Evolutionary conservation across 164 flowering plant genomes (phyloP).

Genomic region (Stephania japonica): DNA sequence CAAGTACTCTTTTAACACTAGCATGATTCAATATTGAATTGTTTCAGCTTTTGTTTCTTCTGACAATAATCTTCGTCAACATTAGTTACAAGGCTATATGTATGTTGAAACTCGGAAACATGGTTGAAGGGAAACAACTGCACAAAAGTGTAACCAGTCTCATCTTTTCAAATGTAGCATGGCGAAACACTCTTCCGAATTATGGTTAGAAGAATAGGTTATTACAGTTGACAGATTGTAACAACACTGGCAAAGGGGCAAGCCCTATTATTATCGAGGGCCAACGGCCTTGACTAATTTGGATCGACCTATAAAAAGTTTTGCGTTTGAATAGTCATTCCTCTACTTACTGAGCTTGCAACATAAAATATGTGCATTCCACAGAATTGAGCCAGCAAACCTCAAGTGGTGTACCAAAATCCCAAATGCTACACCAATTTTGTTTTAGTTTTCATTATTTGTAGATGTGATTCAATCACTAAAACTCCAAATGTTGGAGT

Average conservation of each 20-base stretch:
- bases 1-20: not conserved
- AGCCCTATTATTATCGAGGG: too few relatives aligned
- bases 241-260: too few relatives aligned
- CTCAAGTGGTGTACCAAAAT: not conserved
- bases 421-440: not conserved
- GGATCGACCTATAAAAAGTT: too few relatives aligned
- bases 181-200: too few relatives aligned
- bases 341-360: not conserved
- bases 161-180: too few relatives aligned
- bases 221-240: too few relatives aligned
- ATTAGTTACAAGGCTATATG: not conserved
- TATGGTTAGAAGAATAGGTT: too few relatives aligned
- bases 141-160: too few relatives aligned
- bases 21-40: not conserved
- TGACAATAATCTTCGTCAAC: not conserved
- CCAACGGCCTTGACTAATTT: too few relatives aligned
- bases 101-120: too few relatives aligned
- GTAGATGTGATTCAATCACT: not conserved
- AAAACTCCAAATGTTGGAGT: not conserved
- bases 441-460: not conserved
- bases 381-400: not conserved
- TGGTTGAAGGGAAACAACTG: too few relatives aligned
- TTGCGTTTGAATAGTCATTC: too few relatives aligned
- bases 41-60: not conserved
- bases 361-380: not conserved